Evolutionary conservation across 768 basidiomycete genomes (phyloP).

Genomic region (Russula sp.): DNA sequence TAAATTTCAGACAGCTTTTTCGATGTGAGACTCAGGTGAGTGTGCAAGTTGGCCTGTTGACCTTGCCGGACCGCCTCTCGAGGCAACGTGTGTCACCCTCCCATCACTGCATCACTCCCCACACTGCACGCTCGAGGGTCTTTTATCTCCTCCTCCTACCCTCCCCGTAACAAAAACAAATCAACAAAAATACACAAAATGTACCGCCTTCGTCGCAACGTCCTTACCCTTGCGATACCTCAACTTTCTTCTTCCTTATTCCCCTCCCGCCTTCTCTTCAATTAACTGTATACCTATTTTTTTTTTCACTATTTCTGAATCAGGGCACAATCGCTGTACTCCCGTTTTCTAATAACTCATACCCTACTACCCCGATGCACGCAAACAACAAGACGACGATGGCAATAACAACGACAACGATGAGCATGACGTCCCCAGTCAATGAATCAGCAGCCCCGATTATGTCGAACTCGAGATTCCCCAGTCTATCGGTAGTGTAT

Average conservation of each 20-base stretch:
- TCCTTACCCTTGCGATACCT: neutral
- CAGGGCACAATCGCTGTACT: slow-evolving; percentile 18
- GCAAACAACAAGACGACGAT: neutral
- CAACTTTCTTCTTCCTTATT: no score
- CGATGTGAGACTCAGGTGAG: no score
- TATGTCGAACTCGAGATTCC: slow-evolving; percentile 1
- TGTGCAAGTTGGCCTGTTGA: no score
- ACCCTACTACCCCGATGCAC: slow-evolving; percentile 1
- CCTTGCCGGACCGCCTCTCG: no score
- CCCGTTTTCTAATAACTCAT: slow-evolving; percentile 19
- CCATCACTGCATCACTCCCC: no score
- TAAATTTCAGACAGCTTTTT: no score
- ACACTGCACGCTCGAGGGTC: no score
- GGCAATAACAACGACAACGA: slow-evolving; percentile 1
- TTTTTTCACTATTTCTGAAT: neutral
- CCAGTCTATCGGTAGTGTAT: neutral
- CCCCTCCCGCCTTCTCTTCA: neutral
- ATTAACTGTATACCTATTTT: neutral
- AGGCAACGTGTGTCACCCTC: no score
- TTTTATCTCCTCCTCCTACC: no score
- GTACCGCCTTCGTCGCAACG: neutral
- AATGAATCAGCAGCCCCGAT: slow-evolving; percentile 1
- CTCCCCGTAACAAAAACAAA: no score
- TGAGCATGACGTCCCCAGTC: neutral
- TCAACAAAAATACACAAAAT: slow-evolving; percentile 15